Percentiles rank a stretch among this genome's conserved stretches.
Conservation (phyloP, 495 filamentous ascomycete species). For the Hyaloscypha variabilis region DNA sequence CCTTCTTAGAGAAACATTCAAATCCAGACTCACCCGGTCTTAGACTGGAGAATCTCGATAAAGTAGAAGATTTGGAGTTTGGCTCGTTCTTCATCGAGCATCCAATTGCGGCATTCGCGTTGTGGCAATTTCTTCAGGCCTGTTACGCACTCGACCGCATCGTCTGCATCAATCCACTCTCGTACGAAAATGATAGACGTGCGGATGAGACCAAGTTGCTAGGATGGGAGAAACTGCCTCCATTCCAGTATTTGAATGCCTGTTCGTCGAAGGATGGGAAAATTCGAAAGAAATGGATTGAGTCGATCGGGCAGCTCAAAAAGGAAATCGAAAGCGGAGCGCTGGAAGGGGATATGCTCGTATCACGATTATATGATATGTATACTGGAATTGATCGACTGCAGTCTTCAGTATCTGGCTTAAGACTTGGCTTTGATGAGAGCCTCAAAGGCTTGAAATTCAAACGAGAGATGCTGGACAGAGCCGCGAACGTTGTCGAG, state of each 20-base stretch:
- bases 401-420: not conserved
- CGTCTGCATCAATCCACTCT: not conserved
- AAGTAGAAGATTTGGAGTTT: not conserved
- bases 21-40: not conserved
- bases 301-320: slow-evolving; percentile 1
- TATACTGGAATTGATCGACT: slow-evolving; percentile 2
- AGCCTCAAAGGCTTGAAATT: slow-evolving; percentile 9
- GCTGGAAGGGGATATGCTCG: slow-evolving; percentile 1
- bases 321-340: not conserved
- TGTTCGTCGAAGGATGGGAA: not conserved
- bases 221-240: slow-evolving; percentile 7
- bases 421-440: slow-evolving; percentile 3
- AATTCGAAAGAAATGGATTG: slow-evolving; percentile 3
- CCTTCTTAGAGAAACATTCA: not conserved
- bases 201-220: not conserved
- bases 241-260: slow-evolving; percentile 12
- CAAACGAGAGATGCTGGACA: slow-evolving; percentile 6
- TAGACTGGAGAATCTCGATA: not conserved
- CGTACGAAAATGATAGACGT: not conserved
- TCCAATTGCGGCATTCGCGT: not conserved
- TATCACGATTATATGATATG: slow-evolving; percentile 5
- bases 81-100: not conserved
- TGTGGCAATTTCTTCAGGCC: slow-evolving; percentile 4
- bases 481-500: not conserved
- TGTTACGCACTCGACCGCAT: not conserved